Percentiles rank a stretch among this genome's conserved stretches.
Conservation (phyloP, 495 filamentous ascomycete genomes). For the Penicillium steckii region DNA sequence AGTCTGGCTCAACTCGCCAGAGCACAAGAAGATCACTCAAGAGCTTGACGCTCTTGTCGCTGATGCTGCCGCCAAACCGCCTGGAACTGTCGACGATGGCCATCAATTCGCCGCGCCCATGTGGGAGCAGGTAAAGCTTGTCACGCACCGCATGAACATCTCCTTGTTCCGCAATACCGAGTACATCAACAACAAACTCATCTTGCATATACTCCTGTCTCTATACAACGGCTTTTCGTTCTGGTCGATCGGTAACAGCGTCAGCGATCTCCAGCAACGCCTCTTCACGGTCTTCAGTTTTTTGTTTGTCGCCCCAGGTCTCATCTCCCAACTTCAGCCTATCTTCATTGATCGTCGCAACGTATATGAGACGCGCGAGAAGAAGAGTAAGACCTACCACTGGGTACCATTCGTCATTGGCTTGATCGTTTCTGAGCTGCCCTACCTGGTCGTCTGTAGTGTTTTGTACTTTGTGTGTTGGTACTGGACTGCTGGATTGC, state of each 20-base stretch:
- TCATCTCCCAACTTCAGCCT: constrained; percentile 52
- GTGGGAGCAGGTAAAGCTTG: constrained; percentile 52
- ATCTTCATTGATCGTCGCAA: constrained; percentile 52
- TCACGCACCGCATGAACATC: constrained; percentile 57
- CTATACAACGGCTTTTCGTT: constrained; percentile 43
- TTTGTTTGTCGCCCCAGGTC: constrained; percentile 47
- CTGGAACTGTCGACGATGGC: constrained; percentile 35
- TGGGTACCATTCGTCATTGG: constrained; percentile 53
- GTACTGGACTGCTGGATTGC: constrained; percentile 46
- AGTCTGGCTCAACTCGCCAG: constrained; percentile 59
- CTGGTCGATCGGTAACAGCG: constrained; percentile 30
- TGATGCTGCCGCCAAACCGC: constrained; percentile 33
- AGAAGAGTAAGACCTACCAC: constrained; percentile 52
- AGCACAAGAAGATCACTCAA: constrained; percentile 38
- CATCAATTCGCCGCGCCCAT: constrained; percentile 58
- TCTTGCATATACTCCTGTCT: constrained; percentile 32
- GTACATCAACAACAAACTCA: constrained; percentile 65
- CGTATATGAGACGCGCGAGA: constrained; percentile 52
- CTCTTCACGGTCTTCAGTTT: constrained; percentile 51
- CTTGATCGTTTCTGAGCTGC: constrained; percentile 52
- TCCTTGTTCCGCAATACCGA: constrained; percentile 60
- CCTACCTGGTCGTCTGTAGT: constrained; percentile 50
- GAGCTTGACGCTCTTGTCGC: constrained; percentile 57
- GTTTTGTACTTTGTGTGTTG: constrained; percentile 51
- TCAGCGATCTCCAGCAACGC: constrained; percentile 26